phyloP scores from a whole-genome alignment of 2,329 filamentous ascomycete species.

The Penicillium vulpinum region DNA sequence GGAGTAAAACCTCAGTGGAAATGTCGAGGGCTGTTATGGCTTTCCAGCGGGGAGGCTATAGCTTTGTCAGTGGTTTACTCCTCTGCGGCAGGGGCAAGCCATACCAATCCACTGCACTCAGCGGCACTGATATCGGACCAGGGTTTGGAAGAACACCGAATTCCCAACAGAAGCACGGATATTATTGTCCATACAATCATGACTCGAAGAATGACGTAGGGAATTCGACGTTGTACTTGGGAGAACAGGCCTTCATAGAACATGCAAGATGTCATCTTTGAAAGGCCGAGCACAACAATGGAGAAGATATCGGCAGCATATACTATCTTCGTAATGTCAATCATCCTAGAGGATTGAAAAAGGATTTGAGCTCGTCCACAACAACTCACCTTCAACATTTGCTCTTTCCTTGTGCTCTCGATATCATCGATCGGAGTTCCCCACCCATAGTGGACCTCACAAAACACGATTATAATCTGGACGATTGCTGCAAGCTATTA shows the following conservation, averaged over 20 bases:
- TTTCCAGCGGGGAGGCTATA: conserved; percentile 15
- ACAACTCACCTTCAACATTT: not conserved
- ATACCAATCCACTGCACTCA: conserved; percentile 13
- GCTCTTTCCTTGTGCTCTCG: not conserved
- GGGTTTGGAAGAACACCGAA: conserved; percentile 12
- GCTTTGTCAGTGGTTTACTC: not conserved
- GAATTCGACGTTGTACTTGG: conserved; percentile 4
- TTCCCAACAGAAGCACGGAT: conserved; percentile 5
- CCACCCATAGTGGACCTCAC: not conserved
- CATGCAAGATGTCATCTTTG: conserved; percentile 17
- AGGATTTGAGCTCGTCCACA: too few species aligned
- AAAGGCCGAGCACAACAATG: conserved; percentile 14
- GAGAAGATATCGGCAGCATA: conserved; percentile 18
- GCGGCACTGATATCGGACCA: conserved; percentile 14
- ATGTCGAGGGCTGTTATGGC: conserved; percentile 18
- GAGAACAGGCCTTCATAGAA: conserved; percentile 19
- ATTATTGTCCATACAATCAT: conserved; percentile 10
- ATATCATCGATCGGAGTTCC: not conserved
- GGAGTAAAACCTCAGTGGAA: conserved; percentile 10
- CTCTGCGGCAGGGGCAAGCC: not conserved
- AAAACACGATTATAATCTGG: not conserved
- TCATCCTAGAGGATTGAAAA: not conserved
- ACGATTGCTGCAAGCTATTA: not conserved
- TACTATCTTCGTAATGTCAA: conserved; percentile 2
- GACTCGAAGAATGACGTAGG: not conserved